Conservation (phyloP, 257 asterid species). For the Verbena officinalis region DNA sequence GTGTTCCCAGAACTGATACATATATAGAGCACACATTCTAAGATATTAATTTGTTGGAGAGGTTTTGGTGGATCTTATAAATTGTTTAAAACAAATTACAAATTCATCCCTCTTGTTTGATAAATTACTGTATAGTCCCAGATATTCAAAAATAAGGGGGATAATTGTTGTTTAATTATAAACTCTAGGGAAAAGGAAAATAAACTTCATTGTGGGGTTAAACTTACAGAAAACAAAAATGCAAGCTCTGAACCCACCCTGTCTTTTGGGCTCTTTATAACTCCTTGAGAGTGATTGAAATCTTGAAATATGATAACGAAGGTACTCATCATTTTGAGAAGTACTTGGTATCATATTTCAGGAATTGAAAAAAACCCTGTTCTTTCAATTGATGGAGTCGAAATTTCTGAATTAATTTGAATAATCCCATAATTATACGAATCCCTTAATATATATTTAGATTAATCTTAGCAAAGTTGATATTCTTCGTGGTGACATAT, state of each 20-base stretch:
- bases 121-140: no score
- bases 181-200: no score
- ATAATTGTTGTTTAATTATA: no score
- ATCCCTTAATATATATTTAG: not conserved
- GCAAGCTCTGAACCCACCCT: constrained; percentile 45
- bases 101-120: no score
- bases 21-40: not conserved
- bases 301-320: not conserved
- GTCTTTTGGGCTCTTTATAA: not conserved
- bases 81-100: no score
- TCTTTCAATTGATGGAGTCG: not conserved
- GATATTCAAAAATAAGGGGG: no score
- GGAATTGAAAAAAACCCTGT: not conserved
- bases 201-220: no score
- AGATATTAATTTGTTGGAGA: not conserved
- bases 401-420: not conserved
- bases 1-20: constrained; percentile 37
- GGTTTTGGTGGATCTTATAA: not conserved
- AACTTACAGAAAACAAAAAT: constrained; percentile 34
- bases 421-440: constrained; percentile 11
- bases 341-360: constrained; percentile 8
- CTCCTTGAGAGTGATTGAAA: constrained; percentile 8
- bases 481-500: constrained; percentile 12
- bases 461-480: not conserved
- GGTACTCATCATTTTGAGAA: not conserved